Conservation (phyloP, 176 grass and related monocot species). For the Triticum dicoccoides region DNA sequence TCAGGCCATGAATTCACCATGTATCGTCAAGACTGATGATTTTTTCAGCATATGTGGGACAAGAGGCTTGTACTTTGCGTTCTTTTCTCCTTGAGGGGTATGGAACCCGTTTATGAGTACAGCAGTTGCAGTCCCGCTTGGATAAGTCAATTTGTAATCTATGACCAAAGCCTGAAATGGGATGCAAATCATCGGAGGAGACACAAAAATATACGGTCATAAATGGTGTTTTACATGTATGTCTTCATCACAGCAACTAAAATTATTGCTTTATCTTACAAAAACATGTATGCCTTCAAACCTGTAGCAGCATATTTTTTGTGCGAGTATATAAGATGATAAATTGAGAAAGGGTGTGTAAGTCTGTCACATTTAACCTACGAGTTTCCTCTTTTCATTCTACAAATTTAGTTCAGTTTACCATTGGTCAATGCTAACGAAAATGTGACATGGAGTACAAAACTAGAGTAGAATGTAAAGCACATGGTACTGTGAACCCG, state of each 20-base stretch:
- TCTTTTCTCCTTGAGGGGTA: constrained; percentile 72
- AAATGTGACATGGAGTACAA: neutral
- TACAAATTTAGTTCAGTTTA: neutral
- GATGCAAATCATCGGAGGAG: neutral
- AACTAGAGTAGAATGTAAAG: neutral
- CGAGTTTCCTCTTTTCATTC: neutral
- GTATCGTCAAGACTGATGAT: neutral
- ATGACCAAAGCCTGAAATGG: constrained; percentile 75
- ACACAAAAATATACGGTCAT: neutral
- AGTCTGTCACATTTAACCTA: neutral
- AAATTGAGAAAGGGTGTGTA: neutral
- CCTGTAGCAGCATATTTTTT: neutral
- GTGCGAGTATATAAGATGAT: neutral
- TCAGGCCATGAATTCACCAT: neutral
- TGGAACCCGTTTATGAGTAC: constrained; percentile 95
- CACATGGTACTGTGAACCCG: neutral
- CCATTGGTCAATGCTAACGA: neutral
- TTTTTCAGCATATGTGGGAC: neutral
- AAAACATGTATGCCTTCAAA: neutral
- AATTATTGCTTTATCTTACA: neutral
- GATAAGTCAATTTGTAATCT: constrained; percentile 85
- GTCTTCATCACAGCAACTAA: neutral
- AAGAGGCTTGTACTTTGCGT: constrained; percentile 54
- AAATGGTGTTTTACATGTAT: neutral
- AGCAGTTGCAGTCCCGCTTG: constrained; percentile 85